Evolutionary conservation across 768 basidiomycete species (phyloP), one percentile per base, ranked within the genome.

Genomic region (Phaeolepiota aurea): DNA sequence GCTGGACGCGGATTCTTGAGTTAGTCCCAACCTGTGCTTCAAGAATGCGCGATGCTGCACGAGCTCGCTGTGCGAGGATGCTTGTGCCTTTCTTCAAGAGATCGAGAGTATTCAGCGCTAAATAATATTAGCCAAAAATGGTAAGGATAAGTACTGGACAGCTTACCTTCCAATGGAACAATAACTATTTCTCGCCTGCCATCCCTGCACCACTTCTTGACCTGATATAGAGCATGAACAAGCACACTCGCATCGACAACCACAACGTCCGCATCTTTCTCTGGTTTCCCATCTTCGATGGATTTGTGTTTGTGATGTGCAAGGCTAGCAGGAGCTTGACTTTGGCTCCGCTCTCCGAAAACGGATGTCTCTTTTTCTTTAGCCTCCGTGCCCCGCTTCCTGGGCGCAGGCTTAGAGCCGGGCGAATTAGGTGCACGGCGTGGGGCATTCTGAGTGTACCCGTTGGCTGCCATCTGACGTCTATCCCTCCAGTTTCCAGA

Each of bases 61-160:
- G 84, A 1, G 91, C 91, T 19, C 82, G 79, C 54, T 86, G 77
- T 0, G 91, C 88, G 9, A 90, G 71, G 0, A 76, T 63, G 19
- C 72, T 84, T 0, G 81, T 79, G 1, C 91, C 91, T 56, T 94
- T 96, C 74, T 96, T 96, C 53, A 94, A 74, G 1, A 93, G 65
- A 55, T 96, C 92, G 2, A 96, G 72, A 0, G 91, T 93, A 53
- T 91, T 93, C 19, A 96, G 71, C 5, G 85, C 91, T 94, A 56
- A 0, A 7, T 13, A 35, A 19, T 40, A 25, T 18, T 28, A 44
- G 32, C 20, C 28, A 19, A 37, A 22, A 11, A 39, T 36, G 14
- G 15, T 38, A 12, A 38, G 1, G 10, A 31, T 35, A 7, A 15
- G 12, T 35, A 35, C 18, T 7, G 5, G 22, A 20, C 21, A 25